Base-by-base conservation (phyloP, 2,329 filamentous ascomycete species). In the Nigrospora osmanthi region DNA sequence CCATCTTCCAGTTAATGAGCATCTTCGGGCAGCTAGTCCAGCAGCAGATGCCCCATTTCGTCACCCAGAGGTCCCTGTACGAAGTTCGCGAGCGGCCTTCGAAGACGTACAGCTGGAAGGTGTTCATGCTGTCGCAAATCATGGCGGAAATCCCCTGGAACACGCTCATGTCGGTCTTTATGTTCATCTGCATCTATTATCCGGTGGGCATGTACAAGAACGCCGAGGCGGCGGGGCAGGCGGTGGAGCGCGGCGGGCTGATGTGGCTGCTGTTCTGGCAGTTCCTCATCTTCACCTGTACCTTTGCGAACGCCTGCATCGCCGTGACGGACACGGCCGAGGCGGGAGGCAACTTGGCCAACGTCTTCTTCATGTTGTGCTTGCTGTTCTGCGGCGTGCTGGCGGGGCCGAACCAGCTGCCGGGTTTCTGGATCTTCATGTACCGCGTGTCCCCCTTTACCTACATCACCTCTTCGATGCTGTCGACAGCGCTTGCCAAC, bases 391-490 rank as follows among this genome's bases (percentile, higher is more conserved):
- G 77, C 56, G 61, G 52, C 32, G 49, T 52, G 10, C 45, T 55
- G 40, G 49, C 51, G 32, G 44, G 50, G 7, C 83, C 84, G 0
- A 62, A 66, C 2, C 62, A 66, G 2, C 74, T 91, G 34, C 85
- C 87, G 0, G 68, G 77, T 6, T 89, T 90, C 73, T 91, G 87
- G 85, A 81, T 84, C 54, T 89, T 89, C 71, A 87, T 89, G 82
- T 91, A 91, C 64, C 79, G 85, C 40, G 68, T 89, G 41, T 89
- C 83, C 0, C 89, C 89, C 0, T 86, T 95, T 54, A 90, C 85
- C 0, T 95, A 95, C 60, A 68, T 91, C 14, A 79, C 91, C 28
- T 76, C 76, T 10, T 86, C 82, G 16, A 81, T 95, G 68, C 63
- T 91, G 0, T 75, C 83, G 0, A 78, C 77, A 1, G 87, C 78